Base-by-base conservation (phyloP, 2,329 filamentous ascomycete genomes). In the Thielaviopsis punctulata region DNA sequence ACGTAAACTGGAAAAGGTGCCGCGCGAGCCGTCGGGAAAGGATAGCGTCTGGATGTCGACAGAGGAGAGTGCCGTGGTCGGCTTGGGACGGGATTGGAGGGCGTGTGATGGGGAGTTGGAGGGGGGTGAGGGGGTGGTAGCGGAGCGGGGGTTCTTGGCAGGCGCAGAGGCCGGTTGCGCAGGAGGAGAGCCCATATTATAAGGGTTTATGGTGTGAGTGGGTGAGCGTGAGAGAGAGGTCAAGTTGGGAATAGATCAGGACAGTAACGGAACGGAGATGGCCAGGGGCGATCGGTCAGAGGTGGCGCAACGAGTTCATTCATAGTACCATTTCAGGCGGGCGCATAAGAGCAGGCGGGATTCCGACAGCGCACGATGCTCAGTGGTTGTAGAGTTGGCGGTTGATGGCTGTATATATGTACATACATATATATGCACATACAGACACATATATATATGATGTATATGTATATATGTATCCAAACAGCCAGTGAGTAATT, bases 61-160 rank as follows among this genome's bases (percentile, higher is more conserved):
- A 15, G 86, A 76, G 0, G 87, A 90, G 13, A 96, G 62, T 9
- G 88, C 88, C 1, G 88, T 95, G 3, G 89, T 95, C 47, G 90
- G 79, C 55, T 79, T 80, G 1, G 83, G 80, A 10, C 53, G 53
- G 18, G 25, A 13, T 57, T 69, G 72, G 83, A 80, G 12, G 49
- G 49, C 18, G 25, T 22, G 57, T 69, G 72, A 27, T 10, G 18
- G 27, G 27, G 30, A 12, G 23, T 21, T 12, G n/a, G 45, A 9
- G 6, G 22, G 13, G 12, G 19, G 45, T 7, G 43, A 10, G 5
- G 49, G 22, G 18, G 51, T 19, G 21, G 48, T 27, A 12, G 23
- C 19, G n/a, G 51, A 36, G 8, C 33, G 46, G 19, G 45, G 30
- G 30, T 13, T 33, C 30, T 33, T 33, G 10, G 9, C 4, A 13